Percentiles rank a stretch among this genome's conserved stretches.
phyloP scores from a whole-genome alignment of 2,329 filamentous ascomycete genomes.

The Fusarium sp. region DNA sequence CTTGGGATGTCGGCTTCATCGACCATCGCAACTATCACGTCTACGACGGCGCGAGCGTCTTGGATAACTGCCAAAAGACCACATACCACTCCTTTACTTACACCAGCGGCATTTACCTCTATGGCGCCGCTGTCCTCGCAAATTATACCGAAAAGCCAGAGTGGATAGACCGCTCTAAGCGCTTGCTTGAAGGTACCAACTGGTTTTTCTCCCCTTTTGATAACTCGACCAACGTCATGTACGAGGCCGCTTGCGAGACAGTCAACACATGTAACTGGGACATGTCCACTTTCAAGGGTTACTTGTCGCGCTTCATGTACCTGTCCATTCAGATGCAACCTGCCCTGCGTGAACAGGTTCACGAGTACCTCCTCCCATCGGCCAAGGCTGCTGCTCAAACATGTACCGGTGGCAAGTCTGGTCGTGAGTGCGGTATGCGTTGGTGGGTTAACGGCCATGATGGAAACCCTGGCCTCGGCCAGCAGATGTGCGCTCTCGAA shows the following conservation, averaged over 20 bases:
- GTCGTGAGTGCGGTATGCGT: slow-evolving; percentile 71
- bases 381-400: slow-evolving; percentile 69
- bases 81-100: slow-evolving; percentile 75
- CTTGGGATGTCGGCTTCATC: slow-evolving; percentile 69
- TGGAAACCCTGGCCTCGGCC: slow-evolving; percentile 68
- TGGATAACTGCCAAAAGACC: slow-evolving; percentile 66
- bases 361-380: slow-evolving; percentile 64
- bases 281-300: slow-evolving; percentile 78
- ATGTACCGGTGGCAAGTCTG: slow-evolving; percentile 69
- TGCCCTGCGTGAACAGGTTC: slow-evolving; percentile 64
- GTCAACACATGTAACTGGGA: slow-evolving; percentile 71
- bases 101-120: slow-evolving; percentile 75
- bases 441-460: slow-evolving; percentile 74
- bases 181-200: slow-evolving; percentile 66
- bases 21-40: slow-evolving; percentile 65
- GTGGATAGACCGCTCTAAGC: slow-evolving; percentile 69
- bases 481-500: slow-evolving; percentile 77
- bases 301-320: slow-evolving; percentile 76
- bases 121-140: slow-evolving; percentile 75
- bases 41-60: slow-evolving; percentile 73
- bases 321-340: slow-evolving; percentile 70
- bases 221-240: slow-evolving; percentile 73
- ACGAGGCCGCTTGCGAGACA: slow-evolving; percentile 76
- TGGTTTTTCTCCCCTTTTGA: slow-evolving; percentile 69
- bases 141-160: slow-evolving; percentile 68